These are phyloP conservation scores for Dactylorhiza incarnata DNA, from an alignment of 106 monocot species.

Conservation along the genomic window DNA sequence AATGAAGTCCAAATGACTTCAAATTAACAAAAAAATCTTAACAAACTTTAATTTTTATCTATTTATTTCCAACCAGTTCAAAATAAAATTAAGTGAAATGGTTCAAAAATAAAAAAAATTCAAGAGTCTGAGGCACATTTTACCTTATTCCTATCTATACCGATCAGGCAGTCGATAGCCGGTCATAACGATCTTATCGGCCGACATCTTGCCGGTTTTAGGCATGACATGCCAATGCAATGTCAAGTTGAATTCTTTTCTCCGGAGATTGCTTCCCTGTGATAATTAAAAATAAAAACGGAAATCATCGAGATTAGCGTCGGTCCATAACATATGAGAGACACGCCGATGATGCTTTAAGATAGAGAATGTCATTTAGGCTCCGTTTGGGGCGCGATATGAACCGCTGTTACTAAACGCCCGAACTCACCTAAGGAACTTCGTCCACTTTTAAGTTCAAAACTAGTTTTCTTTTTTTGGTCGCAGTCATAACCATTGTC, in stretches of 20 bases:
- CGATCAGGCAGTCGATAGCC: slow-evolving; percentile 72
- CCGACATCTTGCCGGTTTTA: slow-evolving; percentile 83
- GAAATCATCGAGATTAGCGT: not conserved
- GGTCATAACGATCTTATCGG: slow-evolving; percentile 76
- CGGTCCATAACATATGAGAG: not conserved
- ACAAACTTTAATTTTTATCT: not conserved
- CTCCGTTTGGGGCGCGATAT: too few species aligned
- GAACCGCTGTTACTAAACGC: too few species aligned
- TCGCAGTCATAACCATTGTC: too few species aligned
- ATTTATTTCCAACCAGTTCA: not conserved
- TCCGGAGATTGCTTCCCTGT: slow-evolving; percentile 77
- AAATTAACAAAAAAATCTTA: not conserved
- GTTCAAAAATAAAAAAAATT: not conserved
- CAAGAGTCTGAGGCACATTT: too few species aligned
- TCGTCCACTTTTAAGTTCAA: too few species aligned
- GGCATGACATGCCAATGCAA: slow-evolving; percentile 97
- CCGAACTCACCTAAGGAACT: too few species aligned
- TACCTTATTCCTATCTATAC: slow-evolving; percentile 35
- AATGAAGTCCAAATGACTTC: not conserved
- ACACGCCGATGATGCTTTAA: not conserved
- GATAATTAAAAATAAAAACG: not conserved
- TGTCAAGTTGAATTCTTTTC: slow-evolving; percentile 74
- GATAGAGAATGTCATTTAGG: too few species aligned
- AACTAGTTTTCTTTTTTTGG: too few species aligned
- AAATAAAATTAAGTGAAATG: not conserved